These are phyloP conservation scores for Debaryomyces tyrocola DNA, from an alignment of 805 yeast species.

Conservation along the genomic window DNA sequence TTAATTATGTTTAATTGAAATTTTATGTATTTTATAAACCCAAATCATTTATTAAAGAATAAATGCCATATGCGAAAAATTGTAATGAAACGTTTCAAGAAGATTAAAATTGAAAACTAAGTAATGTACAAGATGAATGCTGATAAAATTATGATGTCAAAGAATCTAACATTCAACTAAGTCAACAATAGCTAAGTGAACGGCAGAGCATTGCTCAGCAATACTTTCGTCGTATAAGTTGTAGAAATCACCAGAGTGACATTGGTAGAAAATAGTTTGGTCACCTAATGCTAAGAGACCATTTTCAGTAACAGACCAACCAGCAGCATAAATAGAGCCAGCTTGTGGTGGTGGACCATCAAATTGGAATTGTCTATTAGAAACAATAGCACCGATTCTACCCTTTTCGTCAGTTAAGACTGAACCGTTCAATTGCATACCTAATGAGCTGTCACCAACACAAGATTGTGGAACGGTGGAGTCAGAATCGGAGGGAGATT, in stretches of 20 bases:
- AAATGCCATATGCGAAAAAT: not conserved
- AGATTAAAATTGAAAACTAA: not conserved
- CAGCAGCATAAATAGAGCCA: conserved; percentile 65
- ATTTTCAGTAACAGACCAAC: conserved; percentile 51
- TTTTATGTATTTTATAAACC: too few relatives aligned
- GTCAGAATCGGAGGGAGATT: conserved; percentile 20
- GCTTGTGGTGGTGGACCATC: conserved; percentile 86
- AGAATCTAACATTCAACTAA: conserved; percentile 50
- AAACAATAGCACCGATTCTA: conserved; percentile 47
- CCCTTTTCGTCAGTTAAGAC: conserved; percentile 37
- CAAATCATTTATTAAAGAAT: too few relatives aligned
- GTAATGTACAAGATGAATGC: not conserved
- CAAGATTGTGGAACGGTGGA: conserved; percentile 38
- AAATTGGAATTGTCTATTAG: conserved; percentile 71
- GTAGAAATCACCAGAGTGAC: conserved; percentile 76
- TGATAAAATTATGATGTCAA: not conserved
- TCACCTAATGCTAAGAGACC: conserved; percentile 59
- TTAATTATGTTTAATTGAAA: too few relatives aligned
- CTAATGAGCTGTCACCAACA: conserved; percentile 37
- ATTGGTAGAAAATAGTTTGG: conserved; percentile 65
- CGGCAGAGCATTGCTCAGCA: conserved; percentile 63
- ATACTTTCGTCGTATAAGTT: conserved; percentile 66
- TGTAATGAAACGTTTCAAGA: not conserved
- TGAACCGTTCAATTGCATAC: conserved; percentile 19
- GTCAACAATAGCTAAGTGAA: conserved; percentile 59